Conservation (phyloP, 2,329 filamentous ascomycete genomes). For the Penicillium paneum region DNA sequence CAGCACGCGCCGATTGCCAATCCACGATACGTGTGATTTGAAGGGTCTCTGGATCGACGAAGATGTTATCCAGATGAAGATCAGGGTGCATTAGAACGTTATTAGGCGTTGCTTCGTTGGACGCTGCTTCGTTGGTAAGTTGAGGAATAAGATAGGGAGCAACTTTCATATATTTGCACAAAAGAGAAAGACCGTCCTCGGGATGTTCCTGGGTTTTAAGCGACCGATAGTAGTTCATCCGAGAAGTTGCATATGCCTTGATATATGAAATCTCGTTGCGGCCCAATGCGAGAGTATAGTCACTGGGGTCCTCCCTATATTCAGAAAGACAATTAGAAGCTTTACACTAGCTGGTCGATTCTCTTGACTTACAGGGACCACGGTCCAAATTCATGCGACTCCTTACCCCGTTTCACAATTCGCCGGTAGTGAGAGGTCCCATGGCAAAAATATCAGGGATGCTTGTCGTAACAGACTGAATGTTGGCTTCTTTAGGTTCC, state of each 20-base stretch:
- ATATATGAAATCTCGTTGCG: conserved; percentile 28
- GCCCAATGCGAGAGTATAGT: conserved; percentile 26
- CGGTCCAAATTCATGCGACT: conserved; percentile 26
- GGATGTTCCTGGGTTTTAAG: conserved; percentile 20
- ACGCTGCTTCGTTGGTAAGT: conserved; percentile 2
- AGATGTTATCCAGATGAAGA: conserved; percentile 29
- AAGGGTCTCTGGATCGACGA: conserved; percentile 25
- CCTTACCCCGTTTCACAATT: conserved; percentile 22
- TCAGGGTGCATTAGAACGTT: conserved; percentile 31
- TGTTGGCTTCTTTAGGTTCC: conserved; percentile 11
- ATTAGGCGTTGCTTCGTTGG: neutral
- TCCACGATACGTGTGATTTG: conserved; percentile 28
- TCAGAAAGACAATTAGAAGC: neutral
- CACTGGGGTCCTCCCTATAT: conserved; percentile 17
- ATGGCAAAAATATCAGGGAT: conserved; percentile 19
- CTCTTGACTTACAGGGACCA: conserved; percentile 28
- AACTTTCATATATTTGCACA: conserved; percentile 27
- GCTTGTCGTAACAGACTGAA: neutral
- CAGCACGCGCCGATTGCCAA: conserved; percentile 24
- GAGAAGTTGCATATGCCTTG: conserved; percentile 19
- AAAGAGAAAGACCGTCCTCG: conserved; percentile 22
- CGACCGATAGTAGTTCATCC: conserved; percentile 28
- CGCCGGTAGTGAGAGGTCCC: conserved; percentile 22
- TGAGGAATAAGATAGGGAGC: conserved; percentile 20
- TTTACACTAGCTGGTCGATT: neutral